phyloP scores from a whole-genome alignment of 495 filamentous ascomycete species.

The Mycothermus thermophilus region DNA sequence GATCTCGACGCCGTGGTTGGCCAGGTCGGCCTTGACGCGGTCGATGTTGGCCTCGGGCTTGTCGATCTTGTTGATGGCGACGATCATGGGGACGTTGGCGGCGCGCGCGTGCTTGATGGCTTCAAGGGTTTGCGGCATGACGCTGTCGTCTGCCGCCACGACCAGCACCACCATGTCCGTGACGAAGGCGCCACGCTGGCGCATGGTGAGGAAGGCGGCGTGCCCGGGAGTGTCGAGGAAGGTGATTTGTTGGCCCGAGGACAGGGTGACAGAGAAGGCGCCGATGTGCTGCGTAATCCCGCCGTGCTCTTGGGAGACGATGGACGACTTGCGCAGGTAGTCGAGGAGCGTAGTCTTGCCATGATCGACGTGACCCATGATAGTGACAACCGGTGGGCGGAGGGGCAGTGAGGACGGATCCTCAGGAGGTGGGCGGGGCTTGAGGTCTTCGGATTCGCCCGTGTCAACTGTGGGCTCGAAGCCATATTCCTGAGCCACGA shows the following conservation, averaged over 20 bases:
- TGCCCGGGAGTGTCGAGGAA: slow-evolving; percentile 98
- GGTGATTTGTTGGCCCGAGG: slow-evolving; percentile 74
- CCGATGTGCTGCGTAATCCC: slow-evolving; percentile 99
- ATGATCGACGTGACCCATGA: slow-evolving; percentile 99
- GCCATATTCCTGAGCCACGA: slow-evolving; percentile 86
- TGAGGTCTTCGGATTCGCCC: slow-evolving; percentile 53
- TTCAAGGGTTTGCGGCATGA: slow-evolving; percentile 94
- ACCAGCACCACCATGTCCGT: slow-evolving; percentile 96
- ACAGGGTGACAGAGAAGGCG: slow-evolving; percentile 87
- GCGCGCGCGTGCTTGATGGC: slow-evolving; percentile 85
- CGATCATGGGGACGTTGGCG: slow-evolving; percentile 91
- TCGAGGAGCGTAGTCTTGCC: slow-evolving; percentile 96
- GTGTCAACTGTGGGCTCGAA: slow-evolving; percentile 78
- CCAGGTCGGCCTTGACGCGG: slow-evolving; percentile 75
- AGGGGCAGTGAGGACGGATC: slow-evolving; percentile 56
- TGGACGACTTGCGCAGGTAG: slow-evolving; percentile 81
- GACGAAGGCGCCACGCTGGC: slow-evolving; percentile 85
- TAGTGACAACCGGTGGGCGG: slow-evolving; percentile 89
- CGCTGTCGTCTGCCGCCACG: slow-evolving; percentile 92
- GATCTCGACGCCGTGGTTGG: slow-evolving; percentile 72
- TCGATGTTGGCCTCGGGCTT: slow-evolving; percentile 68
- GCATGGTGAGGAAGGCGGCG: slow-evolving; percentile 90
- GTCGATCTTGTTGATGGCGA: slow-evolving; percentile 97
- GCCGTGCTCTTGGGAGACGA: slow-evolving; percentile 81
- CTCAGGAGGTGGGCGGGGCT: slow-evolving; percentile 52